A percentile compares a stretch with the other conserved stretches of the same genome.
phyloP scores from a whole-genome alignment of 2,329 filamentous ascomycete species.

The Calonectria crousiana region DNA sequence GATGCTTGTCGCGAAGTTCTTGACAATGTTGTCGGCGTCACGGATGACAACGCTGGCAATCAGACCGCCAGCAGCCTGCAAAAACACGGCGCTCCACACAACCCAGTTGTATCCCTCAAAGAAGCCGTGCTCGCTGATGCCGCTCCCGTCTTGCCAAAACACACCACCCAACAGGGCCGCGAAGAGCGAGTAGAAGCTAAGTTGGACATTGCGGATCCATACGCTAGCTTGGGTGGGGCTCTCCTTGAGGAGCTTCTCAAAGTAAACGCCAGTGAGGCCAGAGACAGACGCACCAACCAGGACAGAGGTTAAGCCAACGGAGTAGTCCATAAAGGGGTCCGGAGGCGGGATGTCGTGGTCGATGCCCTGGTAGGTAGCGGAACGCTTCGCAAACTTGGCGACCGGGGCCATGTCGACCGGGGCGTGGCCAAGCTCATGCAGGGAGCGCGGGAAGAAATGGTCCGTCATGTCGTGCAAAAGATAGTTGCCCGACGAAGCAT shows the following conservation, averaged over 20 bases:
- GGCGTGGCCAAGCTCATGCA: constrained; percentile 78
- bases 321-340: constrained; percentile 76
- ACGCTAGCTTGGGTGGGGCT: constrained; percentile 80
- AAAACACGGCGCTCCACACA: constrained; percentile 86
- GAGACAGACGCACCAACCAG: constrained; percentile 83
- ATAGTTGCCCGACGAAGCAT: constrained; percentile 63
- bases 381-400: constrained; percentile 60
- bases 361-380: constrained; percentile 92
- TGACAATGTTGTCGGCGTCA: constrained; percentile 78
- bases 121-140: constrained; percentile 87
- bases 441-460: constrained; percentile 81
- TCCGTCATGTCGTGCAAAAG: constrained; percentile 73
- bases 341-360: constrained; percentile 66
- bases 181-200: constrained; percentile 94
- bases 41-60: constrained; percentile 66
- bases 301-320: constrained; percentile 83
- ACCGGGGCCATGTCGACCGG: constrained; percentile 35
- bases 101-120: constrained; percentile 95
- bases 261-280: constrained; percentile 86
- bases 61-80: constrained; percentile 88
- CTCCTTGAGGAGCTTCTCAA: constrained; percentile 93
- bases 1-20: constrained; percentile 93
- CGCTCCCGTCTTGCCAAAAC: constrained; percentile 85
- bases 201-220: constrained; percentile 95
- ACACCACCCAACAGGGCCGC: constrained; percentile 90